Percentiles rank a stretch among this genome's conserved stretches.
These are phyloP conservation scores for Inga leiocalycina DNA, from an alignment of 306 rosid species.

Conservation along the genomic window DNA sequence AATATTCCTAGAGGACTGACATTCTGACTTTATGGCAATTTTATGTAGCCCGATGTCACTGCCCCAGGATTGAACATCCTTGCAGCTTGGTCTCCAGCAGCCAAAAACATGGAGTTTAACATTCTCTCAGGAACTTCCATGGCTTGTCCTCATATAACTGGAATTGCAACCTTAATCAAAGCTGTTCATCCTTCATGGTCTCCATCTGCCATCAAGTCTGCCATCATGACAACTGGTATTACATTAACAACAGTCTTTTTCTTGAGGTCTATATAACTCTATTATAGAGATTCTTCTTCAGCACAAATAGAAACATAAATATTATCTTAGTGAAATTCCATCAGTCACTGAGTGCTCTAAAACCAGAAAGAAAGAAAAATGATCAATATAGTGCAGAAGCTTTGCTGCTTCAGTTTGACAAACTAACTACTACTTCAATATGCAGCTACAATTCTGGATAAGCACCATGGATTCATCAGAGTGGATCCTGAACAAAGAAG, in stretches of 20 bases:
- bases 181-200: constrained; percentile 87
- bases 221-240: constrained; percentile 87
- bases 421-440: constrained; percentile 30
- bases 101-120: constrained; percentile 53
- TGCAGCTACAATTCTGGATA: constrained; percentile 81
- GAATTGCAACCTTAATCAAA: constrained; percentile 82
- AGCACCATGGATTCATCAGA: constrained; percentile 55
- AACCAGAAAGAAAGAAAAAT: not conserved
- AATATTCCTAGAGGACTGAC: constrained; percentile 1
- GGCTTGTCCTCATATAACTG: constrained; percentile 91
- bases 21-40: constrained; percentile 29
- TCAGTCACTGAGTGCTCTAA: not conserved
- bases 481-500: constrained; percentile 66
- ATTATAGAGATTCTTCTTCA: not conserved
- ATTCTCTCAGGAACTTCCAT: constrained; percentile 83
- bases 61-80: constrained; percentile 92
- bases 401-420: constrained; percentile 20
- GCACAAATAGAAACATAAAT: not conserved
- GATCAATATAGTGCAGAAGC: constrained; percentile 1
- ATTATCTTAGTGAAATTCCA: not conserved
- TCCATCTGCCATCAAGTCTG: constrained; percentile 83
- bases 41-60: constrained; percentile 72
- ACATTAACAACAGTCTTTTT: not conserved
- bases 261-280: not conserved
- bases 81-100: constrained; percentile 90